Base-by-base conservation (phyloP, 2,329 filamentous ascomycete species). In the Ilyonectria mors-panacis region DNA sequence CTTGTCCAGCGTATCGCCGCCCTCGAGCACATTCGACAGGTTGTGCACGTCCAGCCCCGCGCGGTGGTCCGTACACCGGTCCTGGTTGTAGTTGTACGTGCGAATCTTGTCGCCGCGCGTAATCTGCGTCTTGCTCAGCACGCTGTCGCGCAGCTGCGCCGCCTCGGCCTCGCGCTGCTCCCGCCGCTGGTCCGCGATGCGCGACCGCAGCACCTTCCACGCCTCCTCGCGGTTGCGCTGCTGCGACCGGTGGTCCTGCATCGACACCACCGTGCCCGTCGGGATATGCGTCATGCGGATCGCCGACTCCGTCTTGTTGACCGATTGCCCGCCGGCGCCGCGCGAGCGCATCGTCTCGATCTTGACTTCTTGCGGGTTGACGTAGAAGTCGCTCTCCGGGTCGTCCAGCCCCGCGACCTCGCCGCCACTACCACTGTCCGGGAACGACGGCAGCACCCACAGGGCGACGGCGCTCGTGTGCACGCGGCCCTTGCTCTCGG, bases 281-380 rank as follows among this genome's bases (percentile, higher is more conserved):
- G 96, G 96, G 7, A 92, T 81, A 83, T 99, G 96, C 2, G 95
- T 98, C 75, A 99, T 86, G 10, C 96, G 92, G 68, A 99, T 93
- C 4, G 96, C 96, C 33, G 94, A 97, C 83, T 99, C 96, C 0
- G 96, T 99, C 80, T 95, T 98, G 83, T 99, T 99, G 78, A 99
- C 96, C 81, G 99, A 96, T 83, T 99, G 96, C 1, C 96, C 96
- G 35, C 96, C 96, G 0, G 96, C 95, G 66, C 96, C 96, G 51
- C 94, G 86, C 0, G 96, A 94, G 17, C 95, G 89, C 95, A 98
- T 97, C 67, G 94, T 94, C 78, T 99, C 96, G 21, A 89, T 85
- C 58, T 87, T 87, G 26, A 99, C 94, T 66, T 99, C 95, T 67
- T 90, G 87, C 6, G 93, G 90, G 77, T 97, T 90, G 66, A 99